Percentiles rank a stretch among this genome's conserved stretches.
These are phyloP conservation scores for Carallia brachiata DNA, from an alignment of 345 rosid species.

Conservation along the genomic window DNA sequence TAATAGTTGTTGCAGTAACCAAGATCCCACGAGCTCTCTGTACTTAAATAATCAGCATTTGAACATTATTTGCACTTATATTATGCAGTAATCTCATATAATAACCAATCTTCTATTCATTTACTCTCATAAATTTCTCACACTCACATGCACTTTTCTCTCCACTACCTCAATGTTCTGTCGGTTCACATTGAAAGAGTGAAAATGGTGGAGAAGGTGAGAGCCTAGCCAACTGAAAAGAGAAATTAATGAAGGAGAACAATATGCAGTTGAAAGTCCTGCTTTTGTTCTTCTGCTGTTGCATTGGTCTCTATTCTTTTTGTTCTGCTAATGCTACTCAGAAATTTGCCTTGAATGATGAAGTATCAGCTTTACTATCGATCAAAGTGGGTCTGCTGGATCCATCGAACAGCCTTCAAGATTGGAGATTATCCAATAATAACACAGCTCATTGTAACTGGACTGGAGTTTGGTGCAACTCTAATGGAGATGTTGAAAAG, in stretches of 20 bases:
- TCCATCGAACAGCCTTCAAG: constrained; percentile 57
- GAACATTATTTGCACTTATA: constrained; percentile 26
- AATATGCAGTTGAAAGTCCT: constrained; percentile 32
- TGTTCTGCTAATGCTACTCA: constrained; percentile 32
- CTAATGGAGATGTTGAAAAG: constrained; percentile 57
- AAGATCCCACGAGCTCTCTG: constrained; percentile 51
- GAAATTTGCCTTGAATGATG: constrained; percentile 29
- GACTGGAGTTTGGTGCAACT: constrained; percentile 79
- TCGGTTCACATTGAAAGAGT: constrained; percentile 3
- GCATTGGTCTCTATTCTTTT: constrained; percentile 36
- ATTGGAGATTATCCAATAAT: constrained; percentile 56
- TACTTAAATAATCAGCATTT: constrained; percentile 22
- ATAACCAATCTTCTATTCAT: constrained; percentile 35
- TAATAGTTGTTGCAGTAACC: constrained; percentile 53
- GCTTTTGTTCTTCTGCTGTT: constrained; percentile 44
- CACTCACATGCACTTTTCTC: neutral
- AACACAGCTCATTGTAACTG: constrained; percentile 58
- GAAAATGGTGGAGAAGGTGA: constrained; percentile 30
- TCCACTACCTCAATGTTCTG: neutral
- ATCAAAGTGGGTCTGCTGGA: constrained; percentile 57
- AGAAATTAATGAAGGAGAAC: constrained; percentile 25
- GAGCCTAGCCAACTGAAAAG: constrained; percentile 10
- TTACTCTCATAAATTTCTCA: constrained; percentile 14
- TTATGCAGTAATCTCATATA: constrained; percentile 29
- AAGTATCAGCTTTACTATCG: constrained; percentile 52